Percentiles rank a stretch among this genome's conserved stretches.
Conservation (phyloP, 805 yeast species). For the Starmerella bombi region DNA sequence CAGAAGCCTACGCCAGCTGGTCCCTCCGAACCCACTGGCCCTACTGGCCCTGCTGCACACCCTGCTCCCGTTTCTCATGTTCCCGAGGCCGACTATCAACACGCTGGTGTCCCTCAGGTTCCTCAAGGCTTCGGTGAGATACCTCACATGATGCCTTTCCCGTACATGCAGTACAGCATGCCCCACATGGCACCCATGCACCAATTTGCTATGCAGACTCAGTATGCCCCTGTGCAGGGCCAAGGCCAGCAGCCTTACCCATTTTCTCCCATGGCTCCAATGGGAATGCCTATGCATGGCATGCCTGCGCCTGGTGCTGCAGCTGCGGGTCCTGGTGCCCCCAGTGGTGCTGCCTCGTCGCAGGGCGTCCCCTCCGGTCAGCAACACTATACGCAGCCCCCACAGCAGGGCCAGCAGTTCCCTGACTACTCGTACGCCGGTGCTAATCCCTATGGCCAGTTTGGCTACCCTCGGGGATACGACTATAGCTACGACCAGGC, state of each 20-base stretch:
- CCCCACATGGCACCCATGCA: conserved; percentile 3
- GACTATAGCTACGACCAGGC: conserved; percentile 7
- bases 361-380: conserved; percentile 1
- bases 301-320: conserved; percentile 7
- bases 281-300: conserved; percentile 1
- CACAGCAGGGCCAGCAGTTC: conserved; percentile 1
- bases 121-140: conserved; percentile 1
- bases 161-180: conserved; percentile 8
- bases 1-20: not conserved
- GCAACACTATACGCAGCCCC: conserved; percentile 2
- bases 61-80: not conserved
- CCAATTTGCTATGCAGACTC: conserved; percentile 6
- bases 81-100: not conserved
- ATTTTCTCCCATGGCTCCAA: not conserved
- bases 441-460: conserved; percentile 1
- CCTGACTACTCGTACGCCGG: conserved; percentile 1
- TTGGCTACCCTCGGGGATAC: conserved; percentile 3
- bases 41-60: not conserved
- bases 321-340: not conserved
- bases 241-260: conserved; percentile 2
- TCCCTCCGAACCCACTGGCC: not conserved
- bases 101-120: not conserved
- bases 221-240: conserved; percentile 1
- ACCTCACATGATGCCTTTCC: conserved; percentile 2
- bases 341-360: not conserved